Percentiles rank a stretch among this genome's conserved stretches.
These are phyloP conservation scores for Scheffersomyces amazonensis DNA, from an alignment of 805 yeast genomes.

Conservation along the genomic window DNA sequence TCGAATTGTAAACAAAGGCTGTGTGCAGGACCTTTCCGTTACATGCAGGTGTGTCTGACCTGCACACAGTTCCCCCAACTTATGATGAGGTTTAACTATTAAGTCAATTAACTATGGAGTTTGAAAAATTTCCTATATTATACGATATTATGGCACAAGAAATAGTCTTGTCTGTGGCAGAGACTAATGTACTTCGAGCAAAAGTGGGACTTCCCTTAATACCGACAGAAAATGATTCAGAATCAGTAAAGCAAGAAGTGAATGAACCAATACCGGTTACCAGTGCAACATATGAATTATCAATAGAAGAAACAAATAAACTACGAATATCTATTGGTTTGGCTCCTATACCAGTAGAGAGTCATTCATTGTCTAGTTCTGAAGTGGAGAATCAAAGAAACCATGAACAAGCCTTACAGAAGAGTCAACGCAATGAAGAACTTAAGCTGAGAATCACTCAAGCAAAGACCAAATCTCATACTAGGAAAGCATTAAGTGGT, in stretches of 20 bases:
- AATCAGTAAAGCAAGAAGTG: conserved; percentile 2
- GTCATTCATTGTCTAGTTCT: conserved; percentile 6
- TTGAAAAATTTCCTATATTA: no score
- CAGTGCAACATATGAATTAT: conserved; percentile 13
- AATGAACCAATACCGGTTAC: neutral
- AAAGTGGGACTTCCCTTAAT: conserved; percentile 40
- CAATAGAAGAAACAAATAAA: conserved; percentile 56
- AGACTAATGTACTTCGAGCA: conserved; percentile 40
- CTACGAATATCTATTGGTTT: conserved; percentile 52
- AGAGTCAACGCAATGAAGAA: conserved; percentile 12
- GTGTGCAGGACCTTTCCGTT: no score
- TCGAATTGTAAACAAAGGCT: no score
- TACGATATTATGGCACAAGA: conserved; percentile 21
- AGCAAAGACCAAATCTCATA: conserved; percentile 18
- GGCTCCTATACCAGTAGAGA: conserved; percentile 37
- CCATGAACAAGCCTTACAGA: conserved; percentile 10
- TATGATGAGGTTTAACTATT: no score
- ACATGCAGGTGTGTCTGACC: no score
- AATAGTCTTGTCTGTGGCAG: conserved; percentile 34
- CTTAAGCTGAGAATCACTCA: conserved; percentile 12
- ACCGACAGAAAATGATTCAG: conserved; percentile 12
- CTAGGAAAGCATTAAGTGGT: conserved; percentile 18
- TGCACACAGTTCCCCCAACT: no score
- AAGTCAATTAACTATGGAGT: no score
- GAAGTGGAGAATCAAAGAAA: conserved; percentile 14